Evolutionary conservation across 176 grass and related monocot genomes (phyloP).

Genomic region (Raddia distichophylla): DNA sequence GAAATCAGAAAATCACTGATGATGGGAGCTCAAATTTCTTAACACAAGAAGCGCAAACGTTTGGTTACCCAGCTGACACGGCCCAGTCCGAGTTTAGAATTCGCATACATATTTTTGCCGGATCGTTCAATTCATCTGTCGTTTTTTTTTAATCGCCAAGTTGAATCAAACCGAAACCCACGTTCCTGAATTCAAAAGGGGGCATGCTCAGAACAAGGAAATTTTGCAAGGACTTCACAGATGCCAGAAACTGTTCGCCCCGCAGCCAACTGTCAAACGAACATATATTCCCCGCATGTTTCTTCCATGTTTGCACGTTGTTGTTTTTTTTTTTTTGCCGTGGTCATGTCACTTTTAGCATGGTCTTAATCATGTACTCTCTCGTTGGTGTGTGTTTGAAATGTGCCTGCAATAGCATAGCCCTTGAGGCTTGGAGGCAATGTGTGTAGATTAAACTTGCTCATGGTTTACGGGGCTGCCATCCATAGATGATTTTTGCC

Average conservation of each 20-base stretch:
- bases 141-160: not conserved
- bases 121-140: not conserved
- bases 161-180: not conserved
- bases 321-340: not conserved
- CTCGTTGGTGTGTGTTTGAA: no score
- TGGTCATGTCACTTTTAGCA: not conserved
- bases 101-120: not conserved
- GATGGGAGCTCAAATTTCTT: not conserved
- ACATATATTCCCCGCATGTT: not conserved
- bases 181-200: not conserved
- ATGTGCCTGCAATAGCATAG: not conserved
- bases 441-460: not conserved
- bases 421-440: not conserved
- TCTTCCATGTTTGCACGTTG: not conserved
- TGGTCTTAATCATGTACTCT: not conserved
- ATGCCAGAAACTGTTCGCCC: not conserved
- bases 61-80: not conserved
- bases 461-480: no score
- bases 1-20: not conserved
- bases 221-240: not conserved
- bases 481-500: no score
- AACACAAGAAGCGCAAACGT: not conserved
- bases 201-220: not conserved
- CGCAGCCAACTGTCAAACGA: not conserved
- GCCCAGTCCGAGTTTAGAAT: not conserved